Evolutionary conservation across 768 basidiomycete species (phyloP), one percentile per base, ranked within the genome.

Genomic region (Paxillus rubicundulus): DNA sequence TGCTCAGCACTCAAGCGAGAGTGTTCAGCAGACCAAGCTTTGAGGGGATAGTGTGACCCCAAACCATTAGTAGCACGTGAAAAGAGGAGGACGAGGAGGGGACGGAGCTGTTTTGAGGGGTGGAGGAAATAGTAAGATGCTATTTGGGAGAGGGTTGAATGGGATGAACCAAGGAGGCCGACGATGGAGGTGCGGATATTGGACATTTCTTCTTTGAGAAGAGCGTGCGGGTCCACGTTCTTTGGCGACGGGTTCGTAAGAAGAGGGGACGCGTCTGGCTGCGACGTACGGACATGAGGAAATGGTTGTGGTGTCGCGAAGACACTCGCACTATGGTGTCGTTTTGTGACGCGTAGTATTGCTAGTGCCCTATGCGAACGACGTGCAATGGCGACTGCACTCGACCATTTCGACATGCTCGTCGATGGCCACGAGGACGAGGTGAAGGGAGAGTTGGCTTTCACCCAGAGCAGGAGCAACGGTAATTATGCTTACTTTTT

Each of bases 51-150:
- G 38, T 74, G 69, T 3, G 72, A 64, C 4, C 90, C 89, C 30
- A 96, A 74, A 1, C 96, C 96, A 65, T 98, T 98, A 21, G 94
- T 97, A 8, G 95, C 97, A 52, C 88, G 86, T 16, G 90, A 77
- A 70, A 97, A 89, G 32, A 99, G 81, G 18, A 99, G 80, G 14
- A 98, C 90, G 33, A 98, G 74, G 48, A 94, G 73, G 3, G 97
- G 93, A 6, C 97, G 82, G 24, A 98, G 76, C 64, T 98, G 94
- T 65, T 94, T 94, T 10, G 92, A 90, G 13, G 87, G 86, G 53
- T 89, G 84, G 45, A 86, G 72, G 67, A 98, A 98, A 74, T 97
- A 98, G 72, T 91, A 94, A 58, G 90, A 82, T 2, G 96, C 94
- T 49, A 97, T 85, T 47, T 89, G 85, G 54, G 86, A 83, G 47